A percentile compares a stretch with the other conserved stretches of the same genome.
These are phyloP conservation scores for Microsporum audouinii DNA, from an alignment of 2,329 filamentous ascomycete species.

Conservation along the genomic window DNA sequence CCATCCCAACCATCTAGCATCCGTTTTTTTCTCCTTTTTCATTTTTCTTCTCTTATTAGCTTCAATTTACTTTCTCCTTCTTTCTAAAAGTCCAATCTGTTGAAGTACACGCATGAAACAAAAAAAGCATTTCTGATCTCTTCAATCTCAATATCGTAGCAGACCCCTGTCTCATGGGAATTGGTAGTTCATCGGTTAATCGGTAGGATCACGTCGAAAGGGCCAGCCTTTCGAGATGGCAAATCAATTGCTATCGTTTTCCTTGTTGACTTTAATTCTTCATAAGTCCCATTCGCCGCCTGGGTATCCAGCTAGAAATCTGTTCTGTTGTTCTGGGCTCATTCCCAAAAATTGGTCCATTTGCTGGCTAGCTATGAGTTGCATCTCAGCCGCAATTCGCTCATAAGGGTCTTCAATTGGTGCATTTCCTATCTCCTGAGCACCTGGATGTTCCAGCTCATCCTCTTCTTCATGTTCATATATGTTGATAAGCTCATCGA, in stretches of 20 bases:
- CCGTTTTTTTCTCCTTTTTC: neutral
- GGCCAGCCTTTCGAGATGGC: neutral
- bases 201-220: neutral
- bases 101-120: neutral
- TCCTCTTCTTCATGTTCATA: neutral
- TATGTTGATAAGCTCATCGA: neutral
- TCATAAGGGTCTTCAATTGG: slow-evolving; percentile 45
- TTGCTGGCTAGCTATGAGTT: neutral
- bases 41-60: neutral
- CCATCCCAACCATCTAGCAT: neutral
- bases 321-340: neutral
- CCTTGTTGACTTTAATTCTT: too few species aligned
- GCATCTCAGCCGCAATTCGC: neutral
- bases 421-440: slow-evolving; percentile 32
- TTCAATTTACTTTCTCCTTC: neutral
- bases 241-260: neutral
- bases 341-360: neutral
- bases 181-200: too few species aligned
- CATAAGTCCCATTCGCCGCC: neutral
- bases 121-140: neutral
- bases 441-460: neutral
- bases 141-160: neutral
- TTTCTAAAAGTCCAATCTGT: neutral
- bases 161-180: neutral
- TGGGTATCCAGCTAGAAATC: neutral